A percentile compares a stretch with the other conserved stretches of the same genome.
phyloP scores from a whole-genome alignment of 2,329 filamentous ascomycete species.

The Boeremia exigua region DNA sequence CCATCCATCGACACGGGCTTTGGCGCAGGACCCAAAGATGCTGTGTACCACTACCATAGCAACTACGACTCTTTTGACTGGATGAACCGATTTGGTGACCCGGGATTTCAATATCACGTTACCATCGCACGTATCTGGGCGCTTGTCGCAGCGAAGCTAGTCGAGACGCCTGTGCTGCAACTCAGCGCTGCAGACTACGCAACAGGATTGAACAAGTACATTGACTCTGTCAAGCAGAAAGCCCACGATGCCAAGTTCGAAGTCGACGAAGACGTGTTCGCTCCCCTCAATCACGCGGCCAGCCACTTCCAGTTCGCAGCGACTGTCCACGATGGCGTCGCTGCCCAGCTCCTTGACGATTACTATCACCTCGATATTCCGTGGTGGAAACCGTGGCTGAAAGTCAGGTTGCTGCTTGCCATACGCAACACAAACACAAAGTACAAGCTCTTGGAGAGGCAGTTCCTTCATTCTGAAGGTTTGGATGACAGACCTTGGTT shows the following conservation, averaged over 20 bases:
- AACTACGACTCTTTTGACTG: conserved; percentile 86
- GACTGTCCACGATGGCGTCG: conserved; percentile 58
- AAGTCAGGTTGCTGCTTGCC: conserved; percentile 66
- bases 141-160: conserved; percentile 53
- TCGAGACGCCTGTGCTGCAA: conserved; percentile 55
- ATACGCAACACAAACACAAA: conserved; percentile 75
- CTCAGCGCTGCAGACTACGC: conserved; percentile 58
- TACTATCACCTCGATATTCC: conserved; percentile 61
- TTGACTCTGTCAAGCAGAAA: conserved; percentile 49
- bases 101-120: conserved; percentile 63
- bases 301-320: conserved; percentile 57
- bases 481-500: conserved; percentile 85
- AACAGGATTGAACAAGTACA: conserved; percentile 49
- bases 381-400: conserved; percentile 80
- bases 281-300: conserved; percentile 57
- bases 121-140: conserved; percentile 56
- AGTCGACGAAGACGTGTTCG: conserved; percentile 41
- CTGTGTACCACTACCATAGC: conserved; percentile 78
- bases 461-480: conserved; percentile 77
- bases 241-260: conserved; percentile 25
- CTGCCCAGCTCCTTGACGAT: conserved; percentile 55
- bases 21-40: conserved; percentile 40
- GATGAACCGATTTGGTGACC: conserved; percentile 81
- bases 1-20: conserved; percentile 58
- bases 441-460: conserved; percentile 83